A percentile compares a stretch with the other conserved stretches of the same genome.
phyloP scores from a whole-genome alignment of 2,329 filamentous ascomycete genomes.

The Lecanicillium sp. region DNA sequence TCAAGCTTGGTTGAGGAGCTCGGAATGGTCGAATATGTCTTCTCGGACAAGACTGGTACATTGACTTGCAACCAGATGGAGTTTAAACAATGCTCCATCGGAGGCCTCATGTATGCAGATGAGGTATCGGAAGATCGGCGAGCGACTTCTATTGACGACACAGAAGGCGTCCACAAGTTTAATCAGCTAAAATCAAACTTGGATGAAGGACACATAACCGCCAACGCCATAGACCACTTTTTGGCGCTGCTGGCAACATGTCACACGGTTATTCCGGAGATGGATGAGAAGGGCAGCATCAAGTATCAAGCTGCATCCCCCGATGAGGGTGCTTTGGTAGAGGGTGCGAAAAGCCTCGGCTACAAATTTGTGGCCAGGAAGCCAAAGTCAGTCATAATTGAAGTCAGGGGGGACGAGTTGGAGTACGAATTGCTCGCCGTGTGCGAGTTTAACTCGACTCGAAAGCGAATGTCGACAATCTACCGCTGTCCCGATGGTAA shows the following conservation, averaged over 20 bases:
- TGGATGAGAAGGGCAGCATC: constrained; percentile 71
- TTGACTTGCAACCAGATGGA: constrained; percentile 99
- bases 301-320: constrained; percentile 98
- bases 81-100: constrained; percentile 91
- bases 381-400: constrained; percentile 78
- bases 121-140: constrained; percentile 86
- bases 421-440: constrained; percentile 91
- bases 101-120: constrained; percentile 86
- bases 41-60: constrained; percentile 96
- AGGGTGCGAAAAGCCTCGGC: constrained; percentile 77
- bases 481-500: constrained; percentile 95
- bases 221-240: constrained; percentile 64
- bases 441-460: constrained; percentile 93
- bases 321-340: constrained; percentile 92
- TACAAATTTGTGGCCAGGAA: constrained; percentile 89
- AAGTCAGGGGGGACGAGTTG: constrained; percentile 59
- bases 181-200: constrained; percentile 65
- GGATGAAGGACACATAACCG: constrained; percentile 40
- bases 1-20: constrained; percentile 95
- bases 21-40: constrained; percentile 97
- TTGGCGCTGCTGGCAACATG: constrained; percentile 80
- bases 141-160: constrained; percentile 67
- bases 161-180: constrained; percentile 80
- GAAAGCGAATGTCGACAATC: constrained; percentile 96
- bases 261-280: constrained; percentile 94